These are phyloP conservation scores for Epipyxis sp. DNA, from an alignment of 108 stramenopile species.

Conservation along the genomic window DNA sequence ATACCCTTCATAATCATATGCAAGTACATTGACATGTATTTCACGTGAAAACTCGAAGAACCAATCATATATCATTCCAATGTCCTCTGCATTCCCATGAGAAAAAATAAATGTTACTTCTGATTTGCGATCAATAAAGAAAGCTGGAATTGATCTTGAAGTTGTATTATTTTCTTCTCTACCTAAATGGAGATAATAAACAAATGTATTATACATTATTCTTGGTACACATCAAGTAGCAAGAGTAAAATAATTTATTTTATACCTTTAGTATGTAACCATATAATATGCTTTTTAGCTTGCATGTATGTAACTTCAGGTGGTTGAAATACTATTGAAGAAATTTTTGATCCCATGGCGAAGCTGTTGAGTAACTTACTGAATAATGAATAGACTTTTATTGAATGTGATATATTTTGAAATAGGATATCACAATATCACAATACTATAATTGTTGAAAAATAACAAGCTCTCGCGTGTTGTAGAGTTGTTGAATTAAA, in stretches of 20 bases:
- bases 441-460: not conserved
- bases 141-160: not conserved
- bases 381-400: too few species aligned
- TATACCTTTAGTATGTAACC: not conserved
- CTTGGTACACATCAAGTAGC: too few species aligned
- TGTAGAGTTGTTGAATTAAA: too few species aligned
- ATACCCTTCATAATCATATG: slow-evolving; percentile 81
- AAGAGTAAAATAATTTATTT: too few species aligned
- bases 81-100: slow-evolving; percentile 83
- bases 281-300: not conserved
- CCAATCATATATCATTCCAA: slow-evolving; percentile 70
- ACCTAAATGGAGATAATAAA: too few species aligned
- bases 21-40: slow-evolving; percentile 69
- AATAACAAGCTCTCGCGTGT: too few species aligned
- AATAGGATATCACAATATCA: not conserved
- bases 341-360: not conserved
- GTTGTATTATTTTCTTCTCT: too few species aligned
- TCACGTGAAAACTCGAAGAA: not conserved
- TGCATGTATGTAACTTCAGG: not conserved
- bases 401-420: not conserved
- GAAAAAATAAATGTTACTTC: slow-evolving; percentile 66
- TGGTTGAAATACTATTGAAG: not conserved
- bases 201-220: too few species aligned
- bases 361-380: not conserved
- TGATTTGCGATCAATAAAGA: not conserved